Conservation (phyloP, 73 alveolate species). For the Vitrella brassicaformis region DNA sequence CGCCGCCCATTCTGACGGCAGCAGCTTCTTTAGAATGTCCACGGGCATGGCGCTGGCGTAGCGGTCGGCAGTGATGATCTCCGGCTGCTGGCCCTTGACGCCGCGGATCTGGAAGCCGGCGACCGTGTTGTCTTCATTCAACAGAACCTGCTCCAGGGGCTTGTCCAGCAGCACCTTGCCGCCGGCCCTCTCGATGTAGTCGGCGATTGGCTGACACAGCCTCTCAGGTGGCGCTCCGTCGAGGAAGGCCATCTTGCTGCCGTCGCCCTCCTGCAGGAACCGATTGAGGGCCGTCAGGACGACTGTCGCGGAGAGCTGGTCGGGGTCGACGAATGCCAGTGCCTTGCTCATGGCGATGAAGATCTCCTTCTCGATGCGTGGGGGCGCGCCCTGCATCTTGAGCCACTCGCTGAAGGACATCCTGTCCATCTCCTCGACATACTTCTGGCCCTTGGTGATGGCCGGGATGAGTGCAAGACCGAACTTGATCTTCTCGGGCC, state of each 20-base stretch:
- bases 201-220: constrained; percentile 22
- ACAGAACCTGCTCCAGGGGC: constrained; percentile 10
- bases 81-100: not conserved
- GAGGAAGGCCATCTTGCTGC: not conserved
- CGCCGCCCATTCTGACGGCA: constrained; percentile 23
- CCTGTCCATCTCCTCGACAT: not conserved
- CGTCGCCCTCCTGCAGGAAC: constrained; percentile 2
- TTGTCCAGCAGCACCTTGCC: constrained; percentile 16
- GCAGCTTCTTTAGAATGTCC: constrained; percentile 24
- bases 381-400: not conserved
- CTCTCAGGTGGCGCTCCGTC: constrained; percentile 12
- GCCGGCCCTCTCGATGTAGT: constrained; percentile 15
- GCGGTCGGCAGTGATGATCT: not conserved
- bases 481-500: constrained; percentile 16
- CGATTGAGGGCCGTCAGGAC: constrained; percentile 36
- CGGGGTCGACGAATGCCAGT: constrained; percentile 33
- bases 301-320: constrained; percentile 20
- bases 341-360: constrained; percentile 39
- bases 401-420: not conserved
- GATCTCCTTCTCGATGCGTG: constrained; percentile 30
- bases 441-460: not conserved
- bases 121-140: not conserved
- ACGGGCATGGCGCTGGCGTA: constrained; percentile 8
- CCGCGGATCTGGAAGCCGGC: not conserved
- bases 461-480: not conserved